phyloP scores from a whole-genome alignment of 1,284 basidiomycete genomes.

The Wolfiporia cocos region DNA sequence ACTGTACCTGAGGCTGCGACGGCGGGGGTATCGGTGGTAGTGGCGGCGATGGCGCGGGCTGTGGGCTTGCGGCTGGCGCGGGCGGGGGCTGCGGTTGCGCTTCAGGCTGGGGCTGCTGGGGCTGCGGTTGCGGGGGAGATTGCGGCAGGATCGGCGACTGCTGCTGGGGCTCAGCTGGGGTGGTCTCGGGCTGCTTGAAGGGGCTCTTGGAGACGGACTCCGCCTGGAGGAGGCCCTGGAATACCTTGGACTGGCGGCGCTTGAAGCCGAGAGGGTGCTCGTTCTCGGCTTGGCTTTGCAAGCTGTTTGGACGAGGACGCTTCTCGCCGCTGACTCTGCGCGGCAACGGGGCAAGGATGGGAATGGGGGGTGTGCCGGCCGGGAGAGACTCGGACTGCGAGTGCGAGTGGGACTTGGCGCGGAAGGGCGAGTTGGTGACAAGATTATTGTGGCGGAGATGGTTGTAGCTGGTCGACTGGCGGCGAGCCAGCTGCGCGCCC shows the following conservation, averaged over 20 bases:
- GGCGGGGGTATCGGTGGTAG: slow-evolving; percentile 25
- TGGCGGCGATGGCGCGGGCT: slow-evolving; percentile 22
- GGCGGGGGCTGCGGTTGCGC: slow-evolving; percentile 19
- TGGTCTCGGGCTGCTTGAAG: slow-evolving; percentile 41
- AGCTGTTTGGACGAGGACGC: slow-evolving; percentile 57
- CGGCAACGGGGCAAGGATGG: slow-evolving; percentile 36
- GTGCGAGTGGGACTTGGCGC: slow-evolving; percentile 88
- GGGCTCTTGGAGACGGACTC: slow-evolving; percentile 84
- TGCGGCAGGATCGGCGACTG: no score
- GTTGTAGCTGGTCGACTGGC: slow-evolving; percentile 78
- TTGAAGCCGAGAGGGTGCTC: slow-evolving; percentile 65
- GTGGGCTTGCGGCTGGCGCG: no score
- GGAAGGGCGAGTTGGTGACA: slow-evolving; percentile 89
- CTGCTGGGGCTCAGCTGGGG: slow-evolving; percentile 25
- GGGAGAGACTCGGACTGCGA: slow-evolving; percentile 41
- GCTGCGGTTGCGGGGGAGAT: no score
- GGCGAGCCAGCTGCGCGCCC: slow-evolving; percentile 49
- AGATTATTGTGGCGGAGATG: slow-evolving; percentile 78
- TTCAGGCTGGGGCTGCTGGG: slow-evolving; percentile 13
- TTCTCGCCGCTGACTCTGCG: slow-evolving; percentile 71
- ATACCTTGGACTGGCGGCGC: slow-evolving; percentile 68
- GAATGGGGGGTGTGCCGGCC: slow-evolving; percentile 37
- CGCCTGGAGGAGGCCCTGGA: slow-evolving; percentile 65
- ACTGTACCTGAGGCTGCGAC: no score
- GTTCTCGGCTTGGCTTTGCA: slow-evolving; percentile 67